Conservation (phyloP, 768 basidiomycete genomes). For the Cystobasidium onofrii region DNA sequence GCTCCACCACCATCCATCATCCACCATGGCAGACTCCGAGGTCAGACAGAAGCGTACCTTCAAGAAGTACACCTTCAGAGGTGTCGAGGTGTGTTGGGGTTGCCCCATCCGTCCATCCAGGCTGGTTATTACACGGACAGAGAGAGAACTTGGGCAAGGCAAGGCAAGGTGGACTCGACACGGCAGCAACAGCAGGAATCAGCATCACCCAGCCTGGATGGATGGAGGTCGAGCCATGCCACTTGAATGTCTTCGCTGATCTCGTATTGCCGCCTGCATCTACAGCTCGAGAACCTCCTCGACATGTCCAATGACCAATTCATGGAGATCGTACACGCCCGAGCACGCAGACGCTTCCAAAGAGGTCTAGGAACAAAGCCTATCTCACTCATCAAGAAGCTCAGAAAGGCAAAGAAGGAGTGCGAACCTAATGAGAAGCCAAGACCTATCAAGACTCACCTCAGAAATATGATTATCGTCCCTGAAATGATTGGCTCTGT, state of each 20-base stretch:
- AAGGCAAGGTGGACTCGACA: neutral
- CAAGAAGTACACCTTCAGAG: slow-evolving; percentile 98
- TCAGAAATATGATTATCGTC: slow-evolving; percentile 99
- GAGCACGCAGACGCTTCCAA: slow-evolving; percentile 96
- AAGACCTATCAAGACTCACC: slow-evolving; percentile 94
- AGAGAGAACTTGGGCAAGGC: neutral
- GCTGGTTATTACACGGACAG: neutral
- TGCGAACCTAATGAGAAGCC: slow-evolving; percentile 99
- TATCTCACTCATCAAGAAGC: slow-evolving; percentile 98
- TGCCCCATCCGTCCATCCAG: no score
- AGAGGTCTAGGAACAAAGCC: slow-evolving; percentile 97
- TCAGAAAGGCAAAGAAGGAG: slow-evolving; percentile 99
- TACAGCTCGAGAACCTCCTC: slow-evolving; percentile 81
- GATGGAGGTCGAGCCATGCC: neutral
- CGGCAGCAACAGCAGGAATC: neutral
- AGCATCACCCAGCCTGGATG: neutral
- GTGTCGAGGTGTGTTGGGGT: slow-evolving; percentile 55
- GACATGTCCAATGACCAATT: slow-evolving; percentile 81
- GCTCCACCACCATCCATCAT: neutral
- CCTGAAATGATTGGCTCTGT: slow-evolving; percentile 99
- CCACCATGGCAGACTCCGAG: slow-evolving; percentile 65
- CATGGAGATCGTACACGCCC: slow-evolving; percentile 85
- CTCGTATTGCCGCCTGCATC: neutral
- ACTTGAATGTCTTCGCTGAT: neutral
- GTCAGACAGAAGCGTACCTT: slow-evolving; percentile 97